Evolutionary conservation across 208 protist genomes (phyloP), one percentile per base, ranked within the genome.

Genomic region (Trypanosoma lewisi): DNA sequence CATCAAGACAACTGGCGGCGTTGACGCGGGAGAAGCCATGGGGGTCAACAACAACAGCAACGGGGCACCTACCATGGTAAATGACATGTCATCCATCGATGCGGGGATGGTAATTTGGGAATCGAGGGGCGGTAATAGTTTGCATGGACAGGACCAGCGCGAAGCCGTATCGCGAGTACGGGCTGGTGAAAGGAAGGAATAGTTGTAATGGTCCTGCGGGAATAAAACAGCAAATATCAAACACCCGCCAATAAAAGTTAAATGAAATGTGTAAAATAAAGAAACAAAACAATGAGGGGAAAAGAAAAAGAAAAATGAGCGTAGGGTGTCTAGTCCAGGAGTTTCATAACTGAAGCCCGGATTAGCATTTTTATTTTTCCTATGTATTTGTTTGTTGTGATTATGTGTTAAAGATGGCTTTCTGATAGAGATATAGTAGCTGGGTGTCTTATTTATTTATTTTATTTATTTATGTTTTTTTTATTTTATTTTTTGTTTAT

Each of bases 401-500:
- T n/a, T n/a, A n/a, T n/a, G n/a, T n/a, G n/a, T n/a, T n/a, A n/a
- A n/a, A n/a, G n/a, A n/a, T n/a, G n/a, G n/a, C n/a, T n/a, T n/a
- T n/a, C n/a, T n/a, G n/a, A n/a, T n/a, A n/a, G n/a, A n/a, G n/a
- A n/a, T n/a, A n/a, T n/a, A n/a, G n/a, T n/a, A n/a, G n/a, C n/a
- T n/a, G n/a, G n/a, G n/a, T n/a, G n/a, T n/a, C n/a, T n/a, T n/a
- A n/a, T n/a, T n/a, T n/a, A n/a, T n/a, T n/a, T n/a, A n/a, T n/a
- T n/a, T n/a, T n/a, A n/a, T n/a, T n/a, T n/a, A n/a, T n/a, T n/a
- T n/a, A n/a, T n/a, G n/a, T n/a, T n/a, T n/a, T n/a, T n/a, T n/a
- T n/a, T n/a, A n/a, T n/a, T n/a, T n/a, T 41, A 52, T 57, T 39
- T 17, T 58, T 28, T 28, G 21, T 67, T n/a, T n/a, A n/a, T n/a